Conservation (phyloP, 192 early-diverging fungal species). For the Umbelopsis vinacea region DNA sequence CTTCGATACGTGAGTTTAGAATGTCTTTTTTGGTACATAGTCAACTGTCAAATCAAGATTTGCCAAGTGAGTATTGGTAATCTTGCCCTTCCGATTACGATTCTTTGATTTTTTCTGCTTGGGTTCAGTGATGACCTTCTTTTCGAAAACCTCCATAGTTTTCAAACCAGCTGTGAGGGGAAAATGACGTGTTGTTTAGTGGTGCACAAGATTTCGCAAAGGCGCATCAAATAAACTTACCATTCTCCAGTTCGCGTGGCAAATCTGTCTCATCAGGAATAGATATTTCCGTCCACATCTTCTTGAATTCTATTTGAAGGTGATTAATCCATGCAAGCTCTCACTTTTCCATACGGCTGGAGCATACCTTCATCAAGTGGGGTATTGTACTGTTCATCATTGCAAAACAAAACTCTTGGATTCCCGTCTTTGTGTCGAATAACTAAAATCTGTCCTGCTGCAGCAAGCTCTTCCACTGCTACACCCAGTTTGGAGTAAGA, state of each 20-base stretch:
- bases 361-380: constrained; percentile 55
- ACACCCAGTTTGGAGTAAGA: constrained; percentile 68
- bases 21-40: constrained; percentile 51
- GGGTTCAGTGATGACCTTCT: constrained; percentile 55
- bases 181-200: neutral
- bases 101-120: constrained; percentile 63
- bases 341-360: neutral
- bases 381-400: constrained; percentile 57
- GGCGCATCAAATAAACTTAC: constrained; percentile 17
- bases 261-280: constrained; percentile 78
- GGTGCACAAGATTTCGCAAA: neutral
- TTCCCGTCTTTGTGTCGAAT: constrained; percentile 68
- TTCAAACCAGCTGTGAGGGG: constrained; percentile 62
- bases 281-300: constrained; percentile 67
- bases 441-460: constrained; percentile 61
- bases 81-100: constrained; percentile 69
- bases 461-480: constrained; percentile 59
- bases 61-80: constrained; percentile 80
- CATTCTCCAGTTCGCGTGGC: constrained; percentile 67
- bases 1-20: neutral
- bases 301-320: constrained; percentile 66
- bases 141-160: constrained; percentile 73
- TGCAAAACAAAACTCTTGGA: constrained; percentile 72
- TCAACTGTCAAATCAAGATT: constrained; percentile 78
- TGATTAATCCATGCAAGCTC: neutral